Percentiles rank a stretch among this genome's conserved stretches.
phyloP scores from a whole-genome alignment of 306 rosid species.

The Vigna hirtella region DNA sequence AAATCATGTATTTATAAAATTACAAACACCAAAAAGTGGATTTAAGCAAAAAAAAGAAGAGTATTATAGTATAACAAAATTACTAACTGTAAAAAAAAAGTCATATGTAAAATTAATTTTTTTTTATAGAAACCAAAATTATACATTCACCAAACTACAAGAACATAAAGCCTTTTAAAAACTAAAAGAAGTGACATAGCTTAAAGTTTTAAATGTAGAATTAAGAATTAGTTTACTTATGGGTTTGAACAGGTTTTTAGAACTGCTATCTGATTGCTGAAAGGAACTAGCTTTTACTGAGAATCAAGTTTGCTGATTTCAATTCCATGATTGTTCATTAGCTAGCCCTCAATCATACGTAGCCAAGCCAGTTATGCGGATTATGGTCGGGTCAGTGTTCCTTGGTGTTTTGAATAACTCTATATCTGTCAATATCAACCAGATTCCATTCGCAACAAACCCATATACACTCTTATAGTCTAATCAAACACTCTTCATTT shows the following conservation, averaged over 20 bases:
- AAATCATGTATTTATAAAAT: no score
- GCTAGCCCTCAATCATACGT: neutral
- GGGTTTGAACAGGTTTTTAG: neutral
- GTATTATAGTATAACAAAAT: no score
- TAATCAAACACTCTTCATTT: neutral
- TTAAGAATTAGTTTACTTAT: neutral
- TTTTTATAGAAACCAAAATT: no score
- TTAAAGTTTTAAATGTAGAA: neutral
- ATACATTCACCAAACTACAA: no score
- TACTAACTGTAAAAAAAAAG: no score
- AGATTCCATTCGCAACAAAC: neutral
- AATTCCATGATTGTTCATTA: neutral
- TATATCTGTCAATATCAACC: neutral
- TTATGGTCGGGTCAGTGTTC: constrained; percentile 15
- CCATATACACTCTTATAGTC: no score
- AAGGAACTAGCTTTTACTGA: neutral
- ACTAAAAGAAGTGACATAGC: neutral
- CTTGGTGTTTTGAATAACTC: neutral
- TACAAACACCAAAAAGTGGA: no score
- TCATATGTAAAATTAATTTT: no score
- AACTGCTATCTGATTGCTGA: neutral
- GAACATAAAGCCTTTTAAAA: no score
- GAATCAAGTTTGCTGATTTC: neutral
- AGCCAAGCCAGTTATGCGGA: constrained; percentile 1
- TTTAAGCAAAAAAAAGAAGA: no score